Percentiles rank a stretch among this genome's conserved stretches.
phyloP scores from a whole-genome alignment of 2,329 filamentous ascomycete genomes.

The Alternaria longipes region DNA sequence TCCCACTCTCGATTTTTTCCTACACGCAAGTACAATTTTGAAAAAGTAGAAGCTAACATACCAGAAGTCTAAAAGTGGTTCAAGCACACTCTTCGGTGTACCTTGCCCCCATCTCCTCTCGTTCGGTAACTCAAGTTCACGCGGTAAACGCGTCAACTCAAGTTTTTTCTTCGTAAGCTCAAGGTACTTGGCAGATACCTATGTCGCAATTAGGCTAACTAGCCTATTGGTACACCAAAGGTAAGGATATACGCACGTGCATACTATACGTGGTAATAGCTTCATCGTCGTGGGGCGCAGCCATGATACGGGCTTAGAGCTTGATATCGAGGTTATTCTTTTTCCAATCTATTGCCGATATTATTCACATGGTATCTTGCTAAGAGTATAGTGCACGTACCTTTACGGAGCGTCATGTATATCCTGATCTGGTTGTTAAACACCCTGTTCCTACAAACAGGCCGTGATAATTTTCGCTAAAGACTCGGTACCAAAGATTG shows the following conservation, averaged over 20 bases:
- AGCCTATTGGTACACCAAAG: too few relatives aligned
- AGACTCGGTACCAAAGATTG: background rate
- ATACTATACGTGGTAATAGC: constrained; percentile 44
- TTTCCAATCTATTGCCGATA: background rate
- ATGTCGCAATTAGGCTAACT: background rate
- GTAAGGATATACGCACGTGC: constrained; percentile 37
- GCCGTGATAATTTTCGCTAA: background rate
- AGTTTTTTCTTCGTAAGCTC: constrained; percentile 73
- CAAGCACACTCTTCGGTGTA: constrained; percentile 68
- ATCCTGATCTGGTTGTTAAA: background rate
- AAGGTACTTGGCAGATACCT: constrained; percentile 74
- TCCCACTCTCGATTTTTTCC: background rate
- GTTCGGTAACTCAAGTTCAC: constrained; percentile 62
- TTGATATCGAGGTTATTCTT: background rate
- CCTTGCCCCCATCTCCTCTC: constrained; percentile 63
- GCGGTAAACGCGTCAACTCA: constrained; percentile 71
- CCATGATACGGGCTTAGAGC: constrained; percentile 7
- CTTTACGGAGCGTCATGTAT: background rate
- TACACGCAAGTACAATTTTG: background rate
- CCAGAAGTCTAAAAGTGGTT: constrained; percentile 72
- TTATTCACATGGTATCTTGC: background rate
- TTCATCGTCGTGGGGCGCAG: constrained; percentile 21
- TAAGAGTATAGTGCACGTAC: background rate
- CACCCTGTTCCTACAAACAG: background rate
- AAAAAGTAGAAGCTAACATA: constrained; percentile 38